phyloP scores from a whole-genome alignment of 768 basidiomycete genomes.

The Serpula lacrymans region DNA sequence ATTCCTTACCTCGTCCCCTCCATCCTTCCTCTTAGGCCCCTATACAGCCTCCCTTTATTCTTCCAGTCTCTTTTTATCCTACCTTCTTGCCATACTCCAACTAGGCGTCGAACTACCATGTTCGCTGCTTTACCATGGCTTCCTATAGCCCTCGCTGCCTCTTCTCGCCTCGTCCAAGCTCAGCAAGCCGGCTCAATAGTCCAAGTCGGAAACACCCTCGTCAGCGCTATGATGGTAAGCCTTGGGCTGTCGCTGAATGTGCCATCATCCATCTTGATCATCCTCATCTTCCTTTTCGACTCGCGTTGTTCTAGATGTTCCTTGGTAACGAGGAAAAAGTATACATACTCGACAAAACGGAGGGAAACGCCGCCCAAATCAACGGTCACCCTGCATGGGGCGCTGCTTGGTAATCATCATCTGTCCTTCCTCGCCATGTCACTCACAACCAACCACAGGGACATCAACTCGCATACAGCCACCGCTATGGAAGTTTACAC shows the following conservation, averaged over 20 bases:
- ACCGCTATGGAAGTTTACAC: conserved; percentile 68
- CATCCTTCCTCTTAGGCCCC: no score
- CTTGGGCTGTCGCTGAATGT: background rate
- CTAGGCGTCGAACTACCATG: conserved; percentile 16
- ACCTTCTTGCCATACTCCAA: conserved; percentile 4
- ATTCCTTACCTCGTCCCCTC: no score
- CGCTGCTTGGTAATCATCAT: conserved; percentile 49
- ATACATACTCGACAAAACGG: conserved; percentile 91
- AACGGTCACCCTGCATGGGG: conserved; percentile 75
- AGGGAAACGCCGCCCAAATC: conserved; percentile 66
- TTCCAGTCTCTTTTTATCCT: no score
- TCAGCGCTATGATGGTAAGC: conserved; percentile 55
- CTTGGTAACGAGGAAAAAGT: conserved; percentile 76
- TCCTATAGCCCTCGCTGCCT: conserved; percentile 41
- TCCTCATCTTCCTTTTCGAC: background rate
- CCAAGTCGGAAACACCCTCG: conserved; percentile 32
- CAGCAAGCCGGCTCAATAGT: conserved; percentile 22
- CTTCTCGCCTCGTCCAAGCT: conserved; percentile 19
- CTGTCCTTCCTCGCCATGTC: background rate
- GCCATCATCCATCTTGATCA: background rate
- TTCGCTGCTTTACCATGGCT: conserved; percentile 35
- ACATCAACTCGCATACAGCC: conserved; percentile 55
- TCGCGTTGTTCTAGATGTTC: conserved; percentile 55
- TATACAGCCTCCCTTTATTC: no score
- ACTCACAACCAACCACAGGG: conserved; percentile 36